A percentile compares a stretch with the other conserved stretches of the same genome.
Evolutionary conservation across 179 eudicot species (phyloP).

Genomic region (Carnegiea gigantea): DNA sequence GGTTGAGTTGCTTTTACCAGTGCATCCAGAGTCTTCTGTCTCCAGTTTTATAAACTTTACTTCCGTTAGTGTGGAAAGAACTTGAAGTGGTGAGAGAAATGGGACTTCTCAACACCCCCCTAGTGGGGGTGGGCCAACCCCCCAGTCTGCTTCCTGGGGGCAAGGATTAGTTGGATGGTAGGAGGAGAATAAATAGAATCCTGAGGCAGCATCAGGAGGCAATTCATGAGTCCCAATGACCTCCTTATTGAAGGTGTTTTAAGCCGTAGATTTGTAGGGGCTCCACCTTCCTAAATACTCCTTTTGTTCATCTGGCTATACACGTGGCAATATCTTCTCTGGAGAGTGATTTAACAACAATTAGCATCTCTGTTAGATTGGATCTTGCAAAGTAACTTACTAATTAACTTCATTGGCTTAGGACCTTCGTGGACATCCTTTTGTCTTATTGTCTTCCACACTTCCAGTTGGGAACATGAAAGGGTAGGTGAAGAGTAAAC

Average conservation of each 20-base stretch:
- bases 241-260: not conserved
- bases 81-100: not conserved
- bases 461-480: not conserved
- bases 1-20: not conserved
- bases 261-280: not conserved
- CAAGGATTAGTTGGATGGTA: not conserved
- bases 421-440: not conserved
- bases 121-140: too few relatives aligned
- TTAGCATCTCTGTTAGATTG: too few relatives aligned
- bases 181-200: not conserved
- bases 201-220: not conserved
- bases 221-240: not conserved
- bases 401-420: not conserved
- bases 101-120: too few relatives aligned
- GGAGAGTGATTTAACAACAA: too few relatives aligned
- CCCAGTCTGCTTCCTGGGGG: too few relatives aligned
- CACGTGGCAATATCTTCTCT: not conserved
- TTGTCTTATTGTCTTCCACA: not conserved
- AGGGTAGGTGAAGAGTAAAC: not conserved
- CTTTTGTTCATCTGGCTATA: not conserved
- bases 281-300: not conserved
- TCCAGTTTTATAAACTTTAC: not conserved
- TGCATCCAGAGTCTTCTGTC: not conserved
- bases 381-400: too few relatives aligned
- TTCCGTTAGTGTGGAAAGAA: not conserved